Evolutionary conservation across 179 eudicot species (phyloP).

Genomic region (Beta lomatogona): DNA sequence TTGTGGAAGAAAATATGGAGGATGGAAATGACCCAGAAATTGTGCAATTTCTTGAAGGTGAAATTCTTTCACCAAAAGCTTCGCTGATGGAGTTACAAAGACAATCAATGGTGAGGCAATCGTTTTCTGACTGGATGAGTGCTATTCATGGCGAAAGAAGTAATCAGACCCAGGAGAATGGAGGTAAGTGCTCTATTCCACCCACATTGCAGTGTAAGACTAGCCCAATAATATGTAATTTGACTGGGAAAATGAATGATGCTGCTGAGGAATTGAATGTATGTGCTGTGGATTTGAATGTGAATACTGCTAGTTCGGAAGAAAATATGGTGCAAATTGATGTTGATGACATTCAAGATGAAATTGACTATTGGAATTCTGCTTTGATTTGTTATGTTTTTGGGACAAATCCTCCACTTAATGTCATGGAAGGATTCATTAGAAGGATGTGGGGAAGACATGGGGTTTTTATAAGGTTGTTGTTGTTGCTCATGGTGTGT

Average conservation of each 20-base stretch:
- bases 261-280: background rate
- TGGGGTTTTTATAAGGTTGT: background rate
- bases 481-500: background rate
- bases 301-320: too few relatives aligned
- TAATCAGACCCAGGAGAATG: background rate
- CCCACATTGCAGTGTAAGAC: background rate
- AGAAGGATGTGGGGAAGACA: background rate
- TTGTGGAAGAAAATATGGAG: too few relatives aligned
- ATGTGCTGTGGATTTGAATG: too few relatives aligned
- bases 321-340: background rate
- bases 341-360: background rate
- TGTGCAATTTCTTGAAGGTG: too few relatives aligned
- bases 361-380: background rate
- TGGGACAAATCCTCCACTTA: background rate
- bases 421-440: background rate
- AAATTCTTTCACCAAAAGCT: background rate
- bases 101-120: background rate
- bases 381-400: background rate
- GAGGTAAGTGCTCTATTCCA: too few relatives aligned
- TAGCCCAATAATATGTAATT: background rate
- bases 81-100: background rate
- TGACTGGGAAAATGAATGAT: background rate
- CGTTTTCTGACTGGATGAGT: background rate
- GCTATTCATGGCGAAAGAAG: background rate
- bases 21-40: too few relatives aligned